phyloP scores from a whole-genome alignment of 257 asterid species.

The Linderniella brevidens region DNA sequence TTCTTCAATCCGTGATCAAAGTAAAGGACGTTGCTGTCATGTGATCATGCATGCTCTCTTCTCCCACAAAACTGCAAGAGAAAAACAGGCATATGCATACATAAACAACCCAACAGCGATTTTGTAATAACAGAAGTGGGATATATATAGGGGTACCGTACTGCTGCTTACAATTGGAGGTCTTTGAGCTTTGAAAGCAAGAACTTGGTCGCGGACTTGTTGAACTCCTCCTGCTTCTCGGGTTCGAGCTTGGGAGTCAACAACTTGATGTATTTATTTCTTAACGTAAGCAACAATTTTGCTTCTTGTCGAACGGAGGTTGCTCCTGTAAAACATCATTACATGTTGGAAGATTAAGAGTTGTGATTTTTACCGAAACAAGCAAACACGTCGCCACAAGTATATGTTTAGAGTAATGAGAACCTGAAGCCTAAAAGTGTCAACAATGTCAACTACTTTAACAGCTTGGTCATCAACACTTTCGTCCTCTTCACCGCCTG shows the following conservation, averaged over 20 bases:
- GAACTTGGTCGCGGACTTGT: slow-evolving; percentile 60
- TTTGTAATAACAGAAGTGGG: background rate
- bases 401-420: no score
- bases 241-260: slow-evolving; percentile 52
- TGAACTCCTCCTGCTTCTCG: slow-evolving; percentile 36
- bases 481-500: no score
- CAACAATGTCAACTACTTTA: no score
- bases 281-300: slow-evolving; percentile 38
- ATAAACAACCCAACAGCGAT: no score
- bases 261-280: slow-evolving; percentile 49
- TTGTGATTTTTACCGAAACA: no score
- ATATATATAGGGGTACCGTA: background rate
- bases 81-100: no score
- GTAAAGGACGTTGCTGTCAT: slow-evolving; percentile 42
- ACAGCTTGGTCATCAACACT: no score
- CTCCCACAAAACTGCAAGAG: slow-evolving; percentile 53
- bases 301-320: slow-evolving; percentile 86
- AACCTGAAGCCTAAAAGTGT: no score
- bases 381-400: no score
- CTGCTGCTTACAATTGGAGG: slow-evolving; percentile 59
- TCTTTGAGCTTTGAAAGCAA: slow-evolving; percentile 50
- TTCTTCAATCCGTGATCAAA: slow-evolving; percentile 68
- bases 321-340: slow-evolving; percentile 47
- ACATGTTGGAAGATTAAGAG: no score
- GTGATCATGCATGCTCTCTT: slow-evolving; percentile 78